These are phyloP conservation scores for Tephrocybe sp. DNA, from an alignment of 768 basidiomycete genomes.

Conservation along the genomic window DNA sequence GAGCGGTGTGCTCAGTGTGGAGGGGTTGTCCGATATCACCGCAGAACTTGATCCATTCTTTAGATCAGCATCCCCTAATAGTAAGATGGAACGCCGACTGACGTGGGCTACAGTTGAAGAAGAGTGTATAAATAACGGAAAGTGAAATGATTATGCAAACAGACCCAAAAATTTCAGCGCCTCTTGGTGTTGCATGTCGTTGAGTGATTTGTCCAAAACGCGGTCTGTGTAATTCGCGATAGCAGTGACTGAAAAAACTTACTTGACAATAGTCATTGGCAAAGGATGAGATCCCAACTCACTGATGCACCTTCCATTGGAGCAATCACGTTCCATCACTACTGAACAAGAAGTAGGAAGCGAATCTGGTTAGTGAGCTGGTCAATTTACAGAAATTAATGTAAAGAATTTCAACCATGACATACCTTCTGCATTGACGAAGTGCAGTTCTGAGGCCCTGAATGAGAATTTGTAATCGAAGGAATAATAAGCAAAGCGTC, in stretches of 20 bases:
- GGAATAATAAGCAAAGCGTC: background rate
- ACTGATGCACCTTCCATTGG: conserved; percentile 35
- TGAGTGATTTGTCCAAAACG: conserved; percentile 38
- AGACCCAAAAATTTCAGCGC: conserved; percentile 50
- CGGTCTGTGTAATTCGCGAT: conserved; percentile 57
- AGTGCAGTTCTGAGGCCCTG: conserved; percentile 44
- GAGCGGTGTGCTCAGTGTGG: conserved; percentile 39
- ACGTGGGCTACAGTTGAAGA: conserved; percentile 28
- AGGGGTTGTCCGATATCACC: conserved; percentile 50
- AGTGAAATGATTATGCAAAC: conserved; percentile 1
- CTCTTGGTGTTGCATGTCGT: conserved; percentile 40
- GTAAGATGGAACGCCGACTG: conserved; percentile 2
- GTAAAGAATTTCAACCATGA: background rate
- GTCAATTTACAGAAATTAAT: background rate
- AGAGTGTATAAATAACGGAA: background rate
- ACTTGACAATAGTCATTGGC: conserved; percentile 10
- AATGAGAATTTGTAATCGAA: background rate
- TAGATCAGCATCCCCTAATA: background rate
- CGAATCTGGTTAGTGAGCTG: conserved; percentile 27
- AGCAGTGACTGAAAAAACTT: conserved; percentile 37
- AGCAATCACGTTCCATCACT: conserved; percentile 42
- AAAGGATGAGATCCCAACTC: conserved; percentile 23
- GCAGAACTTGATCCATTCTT: conserved; percentile 29
- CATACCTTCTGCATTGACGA: conserved; percentile 46
- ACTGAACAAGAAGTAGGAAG: conserved; percentile 49